phyloP scores from a whole-genome alignment of 202 grass and related monocot genomes.

The Setaria italica region DNA sequence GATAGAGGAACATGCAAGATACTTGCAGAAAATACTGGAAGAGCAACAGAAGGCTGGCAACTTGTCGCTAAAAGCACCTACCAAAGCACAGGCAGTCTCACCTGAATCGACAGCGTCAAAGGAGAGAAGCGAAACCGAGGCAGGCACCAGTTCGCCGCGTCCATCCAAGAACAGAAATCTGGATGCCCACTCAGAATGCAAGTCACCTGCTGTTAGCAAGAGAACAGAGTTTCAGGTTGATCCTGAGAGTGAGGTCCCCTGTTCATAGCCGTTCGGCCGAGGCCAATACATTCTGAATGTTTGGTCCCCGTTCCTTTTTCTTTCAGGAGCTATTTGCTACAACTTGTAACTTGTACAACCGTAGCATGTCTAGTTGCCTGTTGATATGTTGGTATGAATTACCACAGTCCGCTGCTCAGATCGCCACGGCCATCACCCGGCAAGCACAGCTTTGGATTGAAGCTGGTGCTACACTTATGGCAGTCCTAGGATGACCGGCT shows the following conservation, averaged over 20 bases:
- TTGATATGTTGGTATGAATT: conserved; percentile 1
- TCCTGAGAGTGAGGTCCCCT: conserved; percentile 35
- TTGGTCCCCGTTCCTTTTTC: not conserved
- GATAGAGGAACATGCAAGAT: conserved; percentile 94
- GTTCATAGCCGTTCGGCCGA: conserved; percentile 10
- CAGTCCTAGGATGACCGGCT: too few relatives aligned
- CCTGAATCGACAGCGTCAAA: not conserved
- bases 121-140: conserved; percentile 34
- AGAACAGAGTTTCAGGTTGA: conserved; percentile 50
- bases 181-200: conserved; percentile 37
- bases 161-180: conserved; percentile 38
- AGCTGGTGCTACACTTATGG: too few relatives aligned
- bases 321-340: not conserved
- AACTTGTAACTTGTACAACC: not conserved
- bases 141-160: not conserved
- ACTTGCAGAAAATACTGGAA: conserved; percentile 92
- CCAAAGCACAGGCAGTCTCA: conserved; percentile 33
- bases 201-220: conserved; percentile 41
- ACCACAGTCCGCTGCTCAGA: too few relatives aligned
- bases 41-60: conserved; percentile 70
- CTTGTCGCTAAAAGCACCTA: conserved; percentile 46
- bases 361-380: not conserved
- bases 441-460: too few relatives aligned
- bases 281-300: not conserved
- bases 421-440: too few relatives aligned